Percentiles rank a stretch among this genome's conserved stretches.
Evolutionary conservation across 129 eudicot species (phyloP).

Genomic region (Helianthus tuberosus): DNA sequence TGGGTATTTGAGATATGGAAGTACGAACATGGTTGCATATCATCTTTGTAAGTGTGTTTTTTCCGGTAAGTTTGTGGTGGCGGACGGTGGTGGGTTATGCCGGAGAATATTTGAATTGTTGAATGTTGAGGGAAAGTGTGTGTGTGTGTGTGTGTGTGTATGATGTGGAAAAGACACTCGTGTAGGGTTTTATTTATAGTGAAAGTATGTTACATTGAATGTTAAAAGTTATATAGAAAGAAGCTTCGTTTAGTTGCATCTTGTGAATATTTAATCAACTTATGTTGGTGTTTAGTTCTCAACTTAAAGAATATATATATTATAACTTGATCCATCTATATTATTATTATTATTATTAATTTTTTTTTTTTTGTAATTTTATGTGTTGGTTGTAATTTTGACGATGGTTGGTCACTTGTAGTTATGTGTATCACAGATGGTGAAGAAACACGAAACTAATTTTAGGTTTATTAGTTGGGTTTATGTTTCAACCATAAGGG

Average conservation of each 20-base stretch:
- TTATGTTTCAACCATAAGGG: too few relatives aligned
- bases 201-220: constrained; percentile 17
- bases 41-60: constrained; percentile 29
- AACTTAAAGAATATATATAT: too few relatives aligned
- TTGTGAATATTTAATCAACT: constrained; percentile 14
- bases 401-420: too few relatives aligned
- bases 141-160: neutral
- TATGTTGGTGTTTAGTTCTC: constrained; percentile 10
- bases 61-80: neutral
- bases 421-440: too few relatives aligned
- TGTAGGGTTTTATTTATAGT: constrained; percentile 28
- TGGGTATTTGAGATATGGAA: constrained; percentile 44
- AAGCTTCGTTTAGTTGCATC: constrained; percentile 24
- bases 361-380: too few relatives aligned
- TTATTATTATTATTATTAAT: too few relatives aligned
- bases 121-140: constrained; percentile 3
- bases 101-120: constrained; percentile 22
- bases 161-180: constrained; percentile 12
- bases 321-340: too few relatives aligned
- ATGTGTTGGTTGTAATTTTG: too few relatives aligned
- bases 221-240: constrained; percentile 2
- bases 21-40: constrained; percentile 46
- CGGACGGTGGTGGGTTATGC: constrained; percentile 8
- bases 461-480: too few relatives aligned
- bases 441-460: too few relatives aligned